A percentile compares a stretch with the other conserved stretches of the same genome.
phyloP scores from a whole-genome alignment of 768 basidiomycete species.

The Serendipita sp. region DNA sequence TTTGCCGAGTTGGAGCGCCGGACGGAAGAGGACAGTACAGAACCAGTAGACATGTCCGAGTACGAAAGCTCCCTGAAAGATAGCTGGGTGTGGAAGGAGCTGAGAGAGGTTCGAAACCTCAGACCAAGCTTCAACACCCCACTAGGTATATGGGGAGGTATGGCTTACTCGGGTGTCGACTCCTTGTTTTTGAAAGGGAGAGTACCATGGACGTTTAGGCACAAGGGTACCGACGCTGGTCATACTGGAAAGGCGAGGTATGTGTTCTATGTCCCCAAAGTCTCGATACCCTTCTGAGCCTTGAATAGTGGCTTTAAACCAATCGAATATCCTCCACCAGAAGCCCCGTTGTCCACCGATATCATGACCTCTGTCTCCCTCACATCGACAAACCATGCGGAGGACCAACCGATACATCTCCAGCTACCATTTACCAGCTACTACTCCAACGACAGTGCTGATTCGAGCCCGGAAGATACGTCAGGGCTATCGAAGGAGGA shows the following conservation, averaged over 20 bases:
- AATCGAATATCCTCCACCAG: constrained; percentile 73
- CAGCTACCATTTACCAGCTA: constrained; percentile 31
- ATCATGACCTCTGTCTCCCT: constrained; percentile 78
- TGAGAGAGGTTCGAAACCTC: constrained; percentile 81
- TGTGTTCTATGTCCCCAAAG: constrained; percentile 8
- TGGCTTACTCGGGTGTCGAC: constrained; percentile 80
- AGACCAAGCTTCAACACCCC: constrained; percentile 73
- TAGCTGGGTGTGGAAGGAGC: constrained; percentile 76
- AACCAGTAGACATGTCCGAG: constrained; percentile 43
- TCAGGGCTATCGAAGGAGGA: constrained; percentile 13
- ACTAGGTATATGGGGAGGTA: constrained; percentile 74
- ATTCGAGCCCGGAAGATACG: constrained; percentile 17
- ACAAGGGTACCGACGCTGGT: constrained; percentile 45
- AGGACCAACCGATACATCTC: constrained; percentile 86
- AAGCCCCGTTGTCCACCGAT: constrained; percentile 85
- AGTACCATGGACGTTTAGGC: constrained; percentile 84
- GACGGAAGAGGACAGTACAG: constrained; percentile 16
- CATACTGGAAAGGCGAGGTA: constrained; percentile 52
- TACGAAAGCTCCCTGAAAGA: constrained; percentile 55
- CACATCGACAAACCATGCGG: constrained; percentile 92
- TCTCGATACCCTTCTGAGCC: background rate
- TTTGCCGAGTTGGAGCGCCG: constrained; percentile 35
- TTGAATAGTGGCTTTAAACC: constrained; percentile 38
- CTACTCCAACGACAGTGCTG: background rate
- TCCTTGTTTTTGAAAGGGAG: constrained; percentile 68